Evolutionary conservation across 2,329 filamentous ascomycete species (phyloP).

Genomic region (Leptoxyphium fumago): DNA sequence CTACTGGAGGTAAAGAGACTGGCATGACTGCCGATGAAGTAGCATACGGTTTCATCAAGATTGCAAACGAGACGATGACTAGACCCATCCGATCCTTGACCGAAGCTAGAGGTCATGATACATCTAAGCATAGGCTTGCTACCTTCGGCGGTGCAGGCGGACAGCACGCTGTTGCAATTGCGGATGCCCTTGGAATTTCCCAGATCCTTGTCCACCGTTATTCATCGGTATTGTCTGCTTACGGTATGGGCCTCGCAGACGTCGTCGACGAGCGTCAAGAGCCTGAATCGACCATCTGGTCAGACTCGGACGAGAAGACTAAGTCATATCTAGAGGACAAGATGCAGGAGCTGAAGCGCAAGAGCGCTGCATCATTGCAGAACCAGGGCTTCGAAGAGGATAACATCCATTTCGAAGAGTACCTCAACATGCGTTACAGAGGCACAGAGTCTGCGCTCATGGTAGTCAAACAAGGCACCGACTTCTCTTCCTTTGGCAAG

Average conservation of each 20-base stretch:
- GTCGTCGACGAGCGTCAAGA: slow-evolving; percentile 86
- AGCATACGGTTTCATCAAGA: slow-evolving; percentile 75
- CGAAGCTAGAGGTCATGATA: slow-evolving; percentile 84
- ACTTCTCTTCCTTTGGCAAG: slow-evolving; percentile 62
- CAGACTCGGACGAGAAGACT: slow-evolving; percentile 40
- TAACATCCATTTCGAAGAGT: slow-evolving; percentile 75
- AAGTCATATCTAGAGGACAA: slow-evolving; percentile 52
- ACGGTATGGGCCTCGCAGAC: slow-evolving; percentile 85
- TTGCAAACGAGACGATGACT: slow-evolving; percentile 86
- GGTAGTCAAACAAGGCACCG: slow-evolving; percentile 58
- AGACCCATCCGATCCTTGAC: slow-evolving; percentile 80
- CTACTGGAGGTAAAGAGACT: slow-evolving; percentile 40
- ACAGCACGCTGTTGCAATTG: slow-evolving; percentile 85
- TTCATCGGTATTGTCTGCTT: slow-evolving; percentile 78
- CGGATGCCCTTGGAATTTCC: slow-evolving; percentile 65
- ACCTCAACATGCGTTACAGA: slow-evolving; percentile 84
- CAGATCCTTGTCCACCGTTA: slow-evolving; percentile 80
- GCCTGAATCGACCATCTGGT: slow-evolving; percentile 48
- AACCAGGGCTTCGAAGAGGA: slow-evolving; percentile 66
- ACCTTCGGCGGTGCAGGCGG: slow-evolving; percentile 88
- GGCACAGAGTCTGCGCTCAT: slow-evolving; percentile 86
- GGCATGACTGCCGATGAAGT: slow-evolving; percentile 69
- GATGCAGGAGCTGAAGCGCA: slow-evolving; percentile 66
- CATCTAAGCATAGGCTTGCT: slow-evolving; percentile 75
- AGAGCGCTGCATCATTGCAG: slow-evolving; percentile 49